phyloP scores from a whole-genome alignment of 495 filamentous ascomycete species.

The Friedmanniomyces simplex region DNA sequence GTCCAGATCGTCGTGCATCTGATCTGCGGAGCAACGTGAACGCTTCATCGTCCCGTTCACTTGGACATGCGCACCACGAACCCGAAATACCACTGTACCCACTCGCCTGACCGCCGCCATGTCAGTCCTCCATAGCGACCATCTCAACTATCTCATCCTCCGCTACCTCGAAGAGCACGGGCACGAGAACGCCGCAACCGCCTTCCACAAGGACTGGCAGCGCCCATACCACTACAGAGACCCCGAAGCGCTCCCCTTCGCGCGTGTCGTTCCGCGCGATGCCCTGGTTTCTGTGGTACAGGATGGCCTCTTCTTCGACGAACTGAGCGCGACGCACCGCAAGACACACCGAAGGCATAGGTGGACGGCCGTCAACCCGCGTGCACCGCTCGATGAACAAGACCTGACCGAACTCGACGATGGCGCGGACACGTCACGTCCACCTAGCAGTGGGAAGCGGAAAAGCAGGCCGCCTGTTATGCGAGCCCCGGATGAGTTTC shows the following conservation, averaged over 20 bases:
- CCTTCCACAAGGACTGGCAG: slow-evolving; percentile 29
- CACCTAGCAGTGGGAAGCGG: slow-evolving; percentile 12
- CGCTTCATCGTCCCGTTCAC: not conserved
- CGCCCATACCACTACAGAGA: slow-evolving; percentile 19
- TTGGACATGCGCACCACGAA: not conserved
- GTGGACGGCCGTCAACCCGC: slow-evolving; percentile 3
- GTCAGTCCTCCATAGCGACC: slow-evolving; percentile 60
- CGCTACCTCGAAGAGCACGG: slow-evolving; percentile 55
- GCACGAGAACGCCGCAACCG: slow-evolving; percentile 32
- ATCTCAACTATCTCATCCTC: slow-evolving; percentile 98
- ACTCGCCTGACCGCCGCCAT: not conserved
- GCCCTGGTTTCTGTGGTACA: slow-evolving; percentile 29
- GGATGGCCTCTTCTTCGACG: slow-evolving; percentile 32
- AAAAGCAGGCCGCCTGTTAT: slow-evolving; percentile 2
- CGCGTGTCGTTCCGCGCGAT: slow-evolving; percentile 24
- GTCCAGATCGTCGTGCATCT: no score
- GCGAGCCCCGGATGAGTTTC: slow-evolving; percentile 18
- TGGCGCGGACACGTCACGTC: slow-evolving; percentile 1
- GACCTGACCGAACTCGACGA: slow-evolving; percentile 4
- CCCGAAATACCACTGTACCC: not conserved
- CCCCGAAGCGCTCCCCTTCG: slow-evolving; percentile 31
- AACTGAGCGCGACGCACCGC: slow-evolving; percentile 19
- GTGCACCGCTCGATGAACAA: not conserved
- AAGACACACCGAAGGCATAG: slow-evolving; percentile 10
- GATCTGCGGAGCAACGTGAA: no score